A percentile compares a stretch with the other conserved stretches of the same genome.
Evolutionary conservation across 768 basidiomycete genomes (phyloP).

Genomic region (Macrolepiota fuliginosa): DNA sequence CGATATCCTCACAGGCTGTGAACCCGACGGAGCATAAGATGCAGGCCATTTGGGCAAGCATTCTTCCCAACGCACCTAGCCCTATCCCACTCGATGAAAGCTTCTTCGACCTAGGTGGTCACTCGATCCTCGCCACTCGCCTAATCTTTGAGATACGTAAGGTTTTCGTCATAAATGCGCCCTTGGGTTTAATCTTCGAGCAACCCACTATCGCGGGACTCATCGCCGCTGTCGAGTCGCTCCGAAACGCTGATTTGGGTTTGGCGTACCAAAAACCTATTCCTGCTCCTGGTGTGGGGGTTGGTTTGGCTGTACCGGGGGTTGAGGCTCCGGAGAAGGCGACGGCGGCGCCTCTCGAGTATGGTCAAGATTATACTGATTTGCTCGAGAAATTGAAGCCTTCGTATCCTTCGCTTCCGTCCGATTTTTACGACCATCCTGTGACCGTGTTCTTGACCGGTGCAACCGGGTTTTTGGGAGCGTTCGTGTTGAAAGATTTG

Average conservation of each 20-base stretch:
- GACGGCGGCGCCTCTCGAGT: slow-evolving; percentile 48
- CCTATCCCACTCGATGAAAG: slow-evolving; percentile 86
- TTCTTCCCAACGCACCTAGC: slow-evolving; percentile 77
- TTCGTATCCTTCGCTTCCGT: slow-evolving; percentile 59
- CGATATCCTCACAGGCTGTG: slow-evolving; percentile 33
- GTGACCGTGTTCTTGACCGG: slow-evolving; percentile 93
- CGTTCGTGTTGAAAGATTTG: slow-evolving; percentile 84
- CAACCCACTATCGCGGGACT: slow-evolving; percentile 81
- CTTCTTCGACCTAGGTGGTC: slow-evolving; percentile 98
- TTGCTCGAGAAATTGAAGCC: slow-evolving; percentile 57
- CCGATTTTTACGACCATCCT: slow-evolving; percentile 49
- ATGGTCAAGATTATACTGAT: slow-evolving; percentile 73
- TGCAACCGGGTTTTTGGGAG: slow-evolving; percentile 95
- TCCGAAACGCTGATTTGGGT: slow-evolving; percentile 82
- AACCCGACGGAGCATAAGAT: slow-evolving; percentile 78
- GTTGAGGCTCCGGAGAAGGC: slow-evolving; percentile 17
- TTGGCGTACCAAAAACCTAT: slow-evolving; percentile 28
- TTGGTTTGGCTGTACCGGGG: slow-evolving; percentile 2
- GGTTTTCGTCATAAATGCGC: slow-evolving; percentile 85
- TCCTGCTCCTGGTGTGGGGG: background rate
- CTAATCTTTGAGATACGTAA: slow-evolving; percentile 97
- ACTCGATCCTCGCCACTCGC: slow-evolving; percentile 96
- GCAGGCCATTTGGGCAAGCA: slow-evolving; percentile 77
- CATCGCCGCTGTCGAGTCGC: slow-evolving; percentile 68
- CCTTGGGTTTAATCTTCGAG: slow-evolving; percentile 89